Evolutionary conservation across 768 basidiomycete species (phyloP).

Genomic region (Strobilomyces echinocephalus): DNA sequence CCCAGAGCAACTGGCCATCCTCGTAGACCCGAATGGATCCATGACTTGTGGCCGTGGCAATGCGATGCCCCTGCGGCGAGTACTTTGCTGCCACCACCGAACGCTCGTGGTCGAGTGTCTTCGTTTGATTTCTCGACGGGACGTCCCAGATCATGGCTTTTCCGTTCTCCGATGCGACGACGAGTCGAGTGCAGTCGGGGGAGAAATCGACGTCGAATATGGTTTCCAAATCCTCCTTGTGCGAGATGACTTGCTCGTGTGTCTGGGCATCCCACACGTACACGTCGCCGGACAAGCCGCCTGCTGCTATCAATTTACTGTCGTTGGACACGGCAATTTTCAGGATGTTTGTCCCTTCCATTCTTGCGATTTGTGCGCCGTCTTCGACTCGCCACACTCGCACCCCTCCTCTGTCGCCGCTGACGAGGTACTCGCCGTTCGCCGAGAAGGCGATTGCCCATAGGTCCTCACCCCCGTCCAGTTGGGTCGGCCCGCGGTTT

Average conservation of each 20-base stretch:
- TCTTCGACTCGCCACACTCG: too few relatives aligned
- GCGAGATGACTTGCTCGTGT: background rate
- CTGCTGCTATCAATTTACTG: background rate
- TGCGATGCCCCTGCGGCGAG: background rate
- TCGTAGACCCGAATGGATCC: background rate
- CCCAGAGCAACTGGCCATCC: background rate
- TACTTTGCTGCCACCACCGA: background rate
- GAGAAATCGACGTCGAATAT: background rate
- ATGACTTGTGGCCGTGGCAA: background rate
- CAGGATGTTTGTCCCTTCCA: background rate
- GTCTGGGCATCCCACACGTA: background rate
- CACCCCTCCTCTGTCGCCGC: too few relatives aligned
- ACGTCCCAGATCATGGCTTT: background rate
- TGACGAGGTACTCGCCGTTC: too few relatives aligned
- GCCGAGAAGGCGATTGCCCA: background rate
- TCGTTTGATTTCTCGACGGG: background rate
- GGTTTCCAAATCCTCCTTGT: background rate
- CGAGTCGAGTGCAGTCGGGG: background rate
- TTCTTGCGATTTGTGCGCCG: too few relatives aligned
- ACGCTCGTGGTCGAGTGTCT: background rate
- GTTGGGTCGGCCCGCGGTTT: too few relatives aligned
- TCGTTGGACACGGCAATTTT: background rate
- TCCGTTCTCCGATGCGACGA: background rate
- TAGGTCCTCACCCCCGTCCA: background rate
- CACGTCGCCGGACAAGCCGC: background rate